Conservation (phyloP, 1,284 basidiomycete genomes). For the Cryptococcus wingfieldii region DNA sequence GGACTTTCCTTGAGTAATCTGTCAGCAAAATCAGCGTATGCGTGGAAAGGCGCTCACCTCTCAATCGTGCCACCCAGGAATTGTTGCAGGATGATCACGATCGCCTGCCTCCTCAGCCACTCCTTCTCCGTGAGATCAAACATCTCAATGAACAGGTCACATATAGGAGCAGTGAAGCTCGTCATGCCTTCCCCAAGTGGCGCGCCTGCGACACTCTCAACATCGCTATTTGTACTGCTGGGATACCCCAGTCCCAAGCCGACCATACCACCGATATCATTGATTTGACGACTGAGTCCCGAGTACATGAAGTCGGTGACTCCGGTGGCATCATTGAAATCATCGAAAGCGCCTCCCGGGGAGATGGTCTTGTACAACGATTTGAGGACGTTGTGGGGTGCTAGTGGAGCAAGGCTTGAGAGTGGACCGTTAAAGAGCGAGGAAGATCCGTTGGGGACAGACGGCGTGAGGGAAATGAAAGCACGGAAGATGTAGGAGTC, state of each 20-base stretch:
- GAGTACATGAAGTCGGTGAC: conserved; percentile 80
- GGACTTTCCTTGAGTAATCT: not conserved
- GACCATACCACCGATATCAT: conserved; percentile 71
- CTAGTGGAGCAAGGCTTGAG: conserved; percentile 51
- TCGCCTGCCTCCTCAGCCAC: conserved; percentile 92
- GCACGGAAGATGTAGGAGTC: conserved; percentile 74
- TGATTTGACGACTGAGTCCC: conserved; percentile 72
- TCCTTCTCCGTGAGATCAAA: conserved; percentile 94
- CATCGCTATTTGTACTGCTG: not conserved
- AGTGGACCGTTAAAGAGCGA: not conserved
- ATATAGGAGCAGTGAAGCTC: conserved; percentile 86
- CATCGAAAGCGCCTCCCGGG: conserved; percentile 68
- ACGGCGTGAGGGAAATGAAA: conserved; percentile 68
- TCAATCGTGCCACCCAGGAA: conserved; percentile 93
- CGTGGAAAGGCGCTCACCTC: conserved; percentile 53
- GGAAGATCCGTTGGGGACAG: not conserved
- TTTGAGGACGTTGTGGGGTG: conserved; percentile 65
- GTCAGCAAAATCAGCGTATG: not conserved
- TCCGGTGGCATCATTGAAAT: conserved; percentile 85
- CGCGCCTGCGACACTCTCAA: conserved; percentile 45
- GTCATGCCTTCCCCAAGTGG: conserved; percentile 74
- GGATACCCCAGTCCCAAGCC: conserved; percentile 62
- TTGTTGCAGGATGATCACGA: conserved; percentile 93
- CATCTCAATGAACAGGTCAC: conserved; percentile 83
- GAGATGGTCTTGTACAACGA: conserved; percentile 75